These are phyloP conservation scores for Quercus phellos DNA, from an alignment of 331 rosid genomes.

Conservation along the genomic window DNA sequence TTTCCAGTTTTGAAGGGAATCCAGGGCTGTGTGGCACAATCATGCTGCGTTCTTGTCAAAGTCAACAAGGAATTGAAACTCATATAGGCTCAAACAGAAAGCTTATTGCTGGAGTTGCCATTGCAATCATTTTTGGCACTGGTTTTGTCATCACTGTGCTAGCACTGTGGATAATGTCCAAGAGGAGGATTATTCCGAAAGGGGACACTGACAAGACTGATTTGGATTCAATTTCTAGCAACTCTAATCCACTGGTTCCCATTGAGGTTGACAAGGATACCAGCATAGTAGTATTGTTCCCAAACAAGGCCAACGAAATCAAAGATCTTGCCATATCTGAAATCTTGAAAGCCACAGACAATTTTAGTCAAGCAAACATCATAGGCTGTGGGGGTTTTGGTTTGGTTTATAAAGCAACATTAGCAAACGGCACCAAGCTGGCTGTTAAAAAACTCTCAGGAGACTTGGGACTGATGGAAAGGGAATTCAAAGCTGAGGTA, in stretches of 20 bases:
- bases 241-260: conserved; percentile 45
- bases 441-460: conserved; percentile 89
- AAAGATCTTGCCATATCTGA: conserved; percentile 66
- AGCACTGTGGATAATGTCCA: conserved; percentile 66
- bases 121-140: conserved; percentile 40
- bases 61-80: conserved; percentile 13
- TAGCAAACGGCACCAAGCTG: conserved; percentile 54
- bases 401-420: conserved; percentile 74
- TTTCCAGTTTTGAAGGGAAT: conserved; percentile 71
- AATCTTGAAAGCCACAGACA: conserved; percentile 72
- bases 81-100: conserved; percentile 36
- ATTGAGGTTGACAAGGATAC: conserved; percentile 62
- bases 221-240: conserved; percentile 45
- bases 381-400: conserved; percentile 90
- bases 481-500: conserved; percentile 83
- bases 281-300: conserved; percentile 66
- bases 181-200: conserved; percentile 71
- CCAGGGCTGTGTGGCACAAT: conserved; percentile 53
- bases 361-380: conserved; percentile 79
- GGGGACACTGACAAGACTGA: conserved; percentile 57
- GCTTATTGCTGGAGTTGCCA: conserved; percentile 39
- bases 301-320: conserved; percentile 44
- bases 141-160: conserved; percentile 42
- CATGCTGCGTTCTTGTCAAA: conserved; percentile 56
- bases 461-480: conserved; percentile 80